A percentile compares a stretch with the other conserved stretches of the same genome.
These are phyloP conservation scores for Amylocarpus encephaloides DNA, from an alignment of 2,329 filamentous ascomycete species.

Conservation along the genomic window DNA sequence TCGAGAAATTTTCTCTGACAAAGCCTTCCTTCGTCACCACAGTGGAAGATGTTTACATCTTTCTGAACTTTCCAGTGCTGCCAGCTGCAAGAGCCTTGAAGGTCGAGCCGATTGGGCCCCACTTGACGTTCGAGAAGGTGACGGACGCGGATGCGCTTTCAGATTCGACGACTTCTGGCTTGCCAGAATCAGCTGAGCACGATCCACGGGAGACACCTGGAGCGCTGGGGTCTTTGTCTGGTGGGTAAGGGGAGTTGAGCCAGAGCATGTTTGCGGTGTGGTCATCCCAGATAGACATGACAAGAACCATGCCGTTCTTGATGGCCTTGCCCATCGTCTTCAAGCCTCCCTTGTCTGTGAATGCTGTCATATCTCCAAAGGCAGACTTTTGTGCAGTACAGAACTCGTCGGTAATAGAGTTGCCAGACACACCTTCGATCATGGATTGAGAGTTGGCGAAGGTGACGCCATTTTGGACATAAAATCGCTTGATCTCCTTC, in stretches of 20 bases:
- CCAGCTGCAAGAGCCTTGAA: slow-evolving; percentile 15
- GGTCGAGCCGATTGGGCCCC: slow-evolving; percentile 30
- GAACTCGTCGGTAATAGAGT: slow-evolving; percentile 50
- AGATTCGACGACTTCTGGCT: slow-evolving; percentile 43
- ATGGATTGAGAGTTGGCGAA: slow-evolving; percentile 44
- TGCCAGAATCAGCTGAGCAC: slow-evolving; percentile 47
- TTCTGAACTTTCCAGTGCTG: slow-evolving; percentile 10
- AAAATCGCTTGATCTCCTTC: slow-evolving; percentile 48
- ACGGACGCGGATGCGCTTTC: slow-evolving; percentile 40
- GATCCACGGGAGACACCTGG: slow-evolving; percentile 49
- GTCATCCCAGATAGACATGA: slow-evolving; percentile 53
- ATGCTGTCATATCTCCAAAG: slow-evolving; percentile 50
- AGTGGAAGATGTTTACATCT: slow-evolving; percentile 20
- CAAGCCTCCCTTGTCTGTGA: slow-evolving; percentile 50
- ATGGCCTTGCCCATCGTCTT: slow-evolving; percentile 49
- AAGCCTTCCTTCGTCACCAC: not conserved
- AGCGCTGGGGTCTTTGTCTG: slow-evolving; percentile 34
- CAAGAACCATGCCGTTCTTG: slow-evolving; percentile 52
- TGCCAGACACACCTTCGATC: slow-evolving; percentile 41
- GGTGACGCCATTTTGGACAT: slow-evolving; percentile 48
- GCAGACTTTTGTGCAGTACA: slow-evolving; percentile 50
- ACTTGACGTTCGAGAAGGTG: slow-evolving; percentile 33
- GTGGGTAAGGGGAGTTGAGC: slow-evolving; percentile 64
- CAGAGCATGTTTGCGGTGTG: slow-evolving; percentile 65
- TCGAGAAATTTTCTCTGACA: slow-evolving; percentile 2